Evolutionary conservation across 164 flowering plant species (phyloP), one percentile per base, ranked within the genome.

Genomic region (Kalanchoe fedtschenkoi): DNA sequence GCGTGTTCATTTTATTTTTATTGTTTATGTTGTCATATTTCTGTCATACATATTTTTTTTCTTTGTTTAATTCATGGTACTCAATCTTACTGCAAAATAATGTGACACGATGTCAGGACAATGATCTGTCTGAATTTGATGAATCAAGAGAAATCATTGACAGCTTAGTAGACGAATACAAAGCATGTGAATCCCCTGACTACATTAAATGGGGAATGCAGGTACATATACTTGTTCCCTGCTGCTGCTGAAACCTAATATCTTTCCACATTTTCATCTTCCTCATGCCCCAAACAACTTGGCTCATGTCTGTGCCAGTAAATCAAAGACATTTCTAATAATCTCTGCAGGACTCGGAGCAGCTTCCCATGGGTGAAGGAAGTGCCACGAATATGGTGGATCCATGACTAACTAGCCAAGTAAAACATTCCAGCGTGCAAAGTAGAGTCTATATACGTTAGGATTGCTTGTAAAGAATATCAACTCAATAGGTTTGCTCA

Each of bases 171-270:
- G 97, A 95, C 66, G 99, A 95, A 76, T 91, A 95, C 69, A 95
- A 89, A 73, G 99, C 99, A 6, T 95, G 99, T 64, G 99, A 95
- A 65, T 95, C 99, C 59, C 96, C 97, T 60, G 97, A 95, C 73
- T 95, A 91, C 68, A 91, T 89, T 68, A 95, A 95, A 75, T 95
- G 99, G 97, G 99, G 99, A 72, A 84, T 95, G 93, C 96, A 95
- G 97, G 99, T 91, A 74, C 53, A 26, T 65, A 56, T 19, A 34
- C 22, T 42, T 3, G n/a, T 57, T 21, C 37, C 56, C 21, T 3
- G 13, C 32, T 51, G n/a, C n/a, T 51, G 30, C 56, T 51, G 17
- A 13, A 51, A 51, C 14, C 28, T 5, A 21, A 2, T 3, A 24
- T 51, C 5, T 26, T 22, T 15, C 4, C 56, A 19, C 22, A n/a